Evolutionary conservation across 495 filamentous ascomycete species (phyloP).

Genomic region (Hypoxylon cercidicola): DNA sequence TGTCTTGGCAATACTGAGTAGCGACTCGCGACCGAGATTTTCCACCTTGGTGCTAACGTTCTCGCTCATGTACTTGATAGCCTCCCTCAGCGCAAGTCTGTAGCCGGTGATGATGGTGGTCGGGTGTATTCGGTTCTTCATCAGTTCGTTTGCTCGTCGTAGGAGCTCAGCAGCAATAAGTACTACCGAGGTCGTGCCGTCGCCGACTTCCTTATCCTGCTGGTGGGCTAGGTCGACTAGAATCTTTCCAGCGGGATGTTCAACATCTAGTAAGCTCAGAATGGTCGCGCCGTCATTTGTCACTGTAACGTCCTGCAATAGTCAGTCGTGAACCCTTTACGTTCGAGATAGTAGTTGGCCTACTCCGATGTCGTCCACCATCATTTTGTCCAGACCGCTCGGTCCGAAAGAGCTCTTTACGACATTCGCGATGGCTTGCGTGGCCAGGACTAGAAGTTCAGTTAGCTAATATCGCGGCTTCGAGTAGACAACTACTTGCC

Average conservation of each 20-base stretch:
- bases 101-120: constrained; percentile 99
- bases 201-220: constrained; percentile 98
- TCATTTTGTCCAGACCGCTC: constrained; percentile 99
- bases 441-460: constrained; percentile 77
- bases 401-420: constrained; percentile 99
- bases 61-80: constrained; percentile 98
- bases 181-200: constrained; percentile 98
- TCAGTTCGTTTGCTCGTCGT: constrained; percentile 92
- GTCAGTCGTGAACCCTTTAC: constrained; percentile 30
- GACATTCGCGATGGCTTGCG: constrained; percentile 97
- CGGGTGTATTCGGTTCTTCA: constrained; percentile 99
- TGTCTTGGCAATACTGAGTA: constrained; percentile 96
- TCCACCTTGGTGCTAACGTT: constrained; percentile 97
- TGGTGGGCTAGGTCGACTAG: constrained; percentile 97
- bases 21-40: constrained; percentile 83
- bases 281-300: constrained; percentile 99
- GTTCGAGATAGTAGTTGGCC: constrained; percentile 40
- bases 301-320: constrained; percentile 88
- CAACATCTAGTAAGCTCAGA: constrained; percentile 90
- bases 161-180: constrained; percentile 97
- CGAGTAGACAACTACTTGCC: constrained; percentile 61
- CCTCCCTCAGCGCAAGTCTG: constrained; percentile 92
- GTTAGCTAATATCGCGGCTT: constrained; percentile 25
- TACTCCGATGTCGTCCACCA: constrained; percentile 99
- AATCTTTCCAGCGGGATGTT: constrained; percentile 98